Percentiles rank a stretch among this genome's conserved stretches.
Evolutionary conservation across 2,329 filamentous ascomycete genomes (phyloP).

Genomic region (Monilinia vaccinii-corymbosi): DNA sequence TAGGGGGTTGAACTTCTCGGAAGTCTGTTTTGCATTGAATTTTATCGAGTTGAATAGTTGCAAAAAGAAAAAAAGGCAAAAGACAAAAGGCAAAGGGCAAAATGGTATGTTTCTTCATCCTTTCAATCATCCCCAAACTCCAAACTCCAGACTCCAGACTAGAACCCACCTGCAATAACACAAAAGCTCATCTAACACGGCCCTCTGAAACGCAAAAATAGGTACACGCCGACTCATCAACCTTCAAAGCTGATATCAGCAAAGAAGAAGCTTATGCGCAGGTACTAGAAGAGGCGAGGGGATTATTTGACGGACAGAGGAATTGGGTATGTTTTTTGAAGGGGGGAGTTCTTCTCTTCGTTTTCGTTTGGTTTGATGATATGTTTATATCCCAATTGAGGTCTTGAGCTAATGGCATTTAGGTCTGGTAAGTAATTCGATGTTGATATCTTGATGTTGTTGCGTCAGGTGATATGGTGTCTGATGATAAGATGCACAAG

Average conservation of each 20-base stretch:
- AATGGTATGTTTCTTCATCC: background rate
- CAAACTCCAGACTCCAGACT: background rate
- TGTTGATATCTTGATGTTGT: background rate
- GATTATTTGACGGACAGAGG: conserved; percentile 61
- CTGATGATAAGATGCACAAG: conserved; percentile 1
- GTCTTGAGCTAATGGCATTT: background rate
- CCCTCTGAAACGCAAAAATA: conserved; percentile 2
- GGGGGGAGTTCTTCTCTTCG: too few relatives aligned
- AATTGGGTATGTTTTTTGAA: conserved; percentile 56
- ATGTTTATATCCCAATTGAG: background rate
- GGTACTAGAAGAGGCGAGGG: conserved; percentile 59
- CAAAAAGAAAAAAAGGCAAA: too few relatives aligned
- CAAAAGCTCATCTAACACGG: background rate
- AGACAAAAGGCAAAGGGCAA: background rate
- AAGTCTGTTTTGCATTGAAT: too few relatives aligned
- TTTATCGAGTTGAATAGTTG: too few relatives aligned
- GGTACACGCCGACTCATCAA: conserved; percentile 66
- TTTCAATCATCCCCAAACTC: too few relatives aligned
- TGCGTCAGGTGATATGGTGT: conserved; percentile 5
- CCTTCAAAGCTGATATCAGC: conserved; percentile 55
- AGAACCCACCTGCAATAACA: background rate
- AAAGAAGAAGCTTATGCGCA: conserved; percentile 69
- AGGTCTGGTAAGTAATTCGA: background rate
- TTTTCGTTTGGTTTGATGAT: too few relatives aligned
- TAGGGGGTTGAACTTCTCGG: too few relatives aligned